Conservation (phyloP, 2,329 filamentous ascomycete species). For the Cytospora piceae region DNA sequence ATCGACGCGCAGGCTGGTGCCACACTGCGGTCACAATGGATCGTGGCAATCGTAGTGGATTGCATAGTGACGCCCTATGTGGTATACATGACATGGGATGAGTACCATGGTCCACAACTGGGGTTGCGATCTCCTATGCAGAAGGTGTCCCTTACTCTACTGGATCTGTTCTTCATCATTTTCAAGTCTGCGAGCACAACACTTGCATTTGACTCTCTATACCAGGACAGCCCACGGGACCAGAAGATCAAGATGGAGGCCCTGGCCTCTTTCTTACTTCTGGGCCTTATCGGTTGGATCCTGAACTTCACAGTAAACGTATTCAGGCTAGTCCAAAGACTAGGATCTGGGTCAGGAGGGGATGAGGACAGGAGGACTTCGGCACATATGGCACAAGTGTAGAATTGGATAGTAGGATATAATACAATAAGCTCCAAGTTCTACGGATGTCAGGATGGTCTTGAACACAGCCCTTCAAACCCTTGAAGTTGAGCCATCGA, state of each 20-base stretch:
- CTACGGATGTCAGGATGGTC: no score
- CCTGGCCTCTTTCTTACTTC: slow-evolving; percentile 75
- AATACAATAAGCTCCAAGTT: not conserved
- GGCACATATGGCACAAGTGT: not conserved
- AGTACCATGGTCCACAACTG: slow-evolving; percentile 92
- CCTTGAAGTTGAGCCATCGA: no score
- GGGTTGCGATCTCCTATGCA: slow-evolving; percentile 81
- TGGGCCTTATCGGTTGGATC: slow-evolving; percentile 87
- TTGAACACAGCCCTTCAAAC: no score
- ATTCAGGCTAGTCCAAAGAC: slow-evolving; percentile 67
- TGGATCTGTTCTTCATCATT: slow-evolving; percentile 95
- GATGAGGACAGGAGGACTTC: slow-evolving; percentile 39
- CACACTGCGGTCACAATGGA: slow-evolving; percentile 66
- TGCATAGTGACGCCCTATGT: slow-evolving; percentile 88
- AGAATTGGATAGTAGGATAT: not conserved
- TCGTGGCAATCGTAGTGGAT: slow-evolving; percentile 89
- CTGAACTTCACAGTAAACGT: slow-evolving; percentile 87
- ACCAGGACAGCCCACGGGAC: slow-evolving; percentile 46
- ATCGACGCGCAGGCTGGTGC: slow-evolving; percentile 43
- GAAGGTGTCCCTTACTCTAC: slow-evolving; percentile 86
- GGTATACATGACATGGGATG: slow-evolving; percentile 91
- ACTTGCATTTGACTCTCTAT: slow-evolving; percentile 83
- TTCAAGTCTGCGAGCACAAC: slow-evolving; percentile 94
- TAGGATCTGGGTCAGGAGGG: slow-evolving; percentile 61
- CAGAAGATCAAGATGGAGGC: slow-evolving; percentile 48